These are phyloP conservation scores for Sarocladium brachiariae DNA, from an alignment of 2,329 filamentous ascomycete genomes.

Conservation along the genomic window DNA sequence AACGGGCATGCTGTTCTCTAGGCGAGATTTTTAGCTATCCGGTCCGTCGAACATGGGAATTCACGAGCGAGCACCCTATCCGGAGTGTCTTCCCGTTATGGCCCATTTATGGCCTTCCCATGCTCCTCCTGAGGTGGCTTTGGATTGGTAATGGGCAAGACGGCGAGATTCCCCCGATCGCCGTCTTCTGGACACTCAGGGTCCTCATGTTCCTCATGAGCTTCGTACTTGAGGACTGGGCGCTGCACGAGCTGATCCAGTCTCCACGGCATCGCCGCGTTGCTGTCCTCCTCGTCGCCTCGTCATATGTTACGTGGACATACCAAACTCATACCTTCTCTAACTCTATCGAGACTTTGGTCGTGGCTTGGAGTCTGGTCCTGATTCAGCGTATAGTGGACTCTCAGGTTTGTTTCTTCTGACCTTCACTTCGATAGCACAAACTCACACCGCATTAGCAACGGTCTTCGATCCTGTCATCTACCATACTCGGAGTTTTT, in stretches of 20 bases:
- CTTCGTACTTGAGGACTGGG: slow-evolving; percentile 97
- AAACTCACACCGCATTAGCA: slow-evolving; percentile 40
- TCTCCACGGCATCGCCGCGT: slow-evolving; percentile 64
- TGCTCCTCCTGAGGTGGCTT: slow-evolving; percentile 87
- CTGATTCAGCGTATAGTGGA: slow-evolving; percentile 80
- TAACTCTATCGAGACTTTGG: slow-evolving; percentile 89
- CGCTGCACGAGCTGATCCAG: slow-evolving; percentile 81
- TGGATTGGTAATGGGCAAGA: slow-evolving; percentile 78
- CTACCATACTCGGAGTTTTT: slow-evolving; percentile 71
- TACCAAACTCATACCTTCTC: slow-evolving; percentile 98
- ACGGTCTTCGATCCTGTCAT: slow-evolving; percentile 68
- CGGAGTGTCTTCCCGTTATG: slow-evolving; percentile 96
- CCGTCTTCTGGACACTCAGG: slow-evolving; percentile 84
- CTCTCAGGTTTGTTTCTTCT: slow-evolving; percentile 56
- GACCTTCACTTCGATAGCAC: slow-evolving; percentile 12
- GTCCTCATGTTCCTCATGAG: slow-evolving; percentile 90
- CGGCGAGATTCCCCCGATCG: slow-evolving; percentile 70
- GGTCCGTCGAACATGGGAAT: slow-evolving; percentile 90
- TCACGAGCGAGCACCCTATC: slow-evolving; percentile 79
- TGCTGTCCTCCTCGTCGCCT: slow-evolving; percentile 79
- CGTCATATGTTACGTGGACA: slow-evolving; percentile 97
- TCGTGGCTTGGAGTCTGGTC: slow-evolving; percentile 89
- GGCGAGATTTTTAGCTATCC: slow-evolving; percentile 91
- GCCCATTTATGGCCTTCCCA: slow-evolving; percentile 89
- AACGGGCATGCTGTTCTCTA: slow-evolving; percentile 29